These are phyloP conservation scores for Trapa bicornis DNA, from an alignment of 345 rosid species.

Conservation along the genomic window DNA sequence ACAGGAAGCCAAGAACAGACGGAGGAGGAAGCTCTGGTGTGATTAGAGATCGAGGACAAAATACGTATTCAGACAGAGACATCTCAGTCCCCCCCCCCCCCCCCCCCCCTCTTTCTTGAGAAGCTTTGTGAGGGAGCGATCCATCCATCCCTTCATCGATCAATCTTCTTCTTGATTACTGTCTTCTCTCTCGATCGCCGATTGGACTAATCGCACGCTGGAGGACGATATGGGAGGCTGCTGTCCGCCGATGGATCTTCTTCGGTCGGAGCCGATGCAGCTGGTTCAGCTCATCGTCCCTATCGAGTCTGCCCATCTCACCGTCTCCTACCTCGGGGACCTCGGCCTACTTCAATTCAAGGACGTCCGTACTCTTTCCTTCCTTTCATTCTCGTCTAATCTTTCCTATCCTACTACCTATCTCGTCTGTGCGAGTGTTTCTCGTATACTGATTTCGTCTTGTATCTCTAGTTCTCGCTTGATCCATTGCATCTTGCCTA, in stretches of 20 bases:
- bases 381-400: not conserved
- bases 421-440: not conserved
- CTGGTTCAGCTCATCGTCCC: slow-evolving; percentile 88
- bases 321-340: slow-evolving; percentile 85
- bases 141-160: too few species aligned
- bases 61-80: too few species aligned
- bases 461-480: not conserved
- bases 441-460: not conserved
- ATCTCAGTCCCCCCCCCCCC: too few species aligned
- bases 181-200: not conserved
- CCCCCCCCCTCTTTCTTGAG: too few species aligned
- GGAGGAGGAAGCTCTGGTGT: too few species aligned
- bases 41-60: too few species aligned
- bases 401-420: too few species aligned
- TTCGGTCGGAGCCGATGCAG: slow-evolving; percentile 91
- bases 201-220: not conserved
- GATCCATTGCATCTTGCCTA: not conserved
- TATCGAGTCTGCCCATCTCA: slow-evolving; percentile 76
- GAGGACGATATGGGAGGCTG: slow-evolving; percentile 46
- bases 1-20: too few species aligned
- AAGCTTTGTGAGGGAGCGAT: too few species aligned
- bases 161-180: too few species aligned
- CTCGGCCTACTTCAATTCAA: slow-evolving; percentile 92
- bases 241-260: slow-evolving; percentile 89
- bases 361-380: slow-evolving; percentile 45